A percentile compares a stretch with the other conserved stretches of the same genome.
Evolutionary conservation across 1,139 yeast genomes (phyloP).

Genomic region (Schwanniomyces etchellsii): DNA sequence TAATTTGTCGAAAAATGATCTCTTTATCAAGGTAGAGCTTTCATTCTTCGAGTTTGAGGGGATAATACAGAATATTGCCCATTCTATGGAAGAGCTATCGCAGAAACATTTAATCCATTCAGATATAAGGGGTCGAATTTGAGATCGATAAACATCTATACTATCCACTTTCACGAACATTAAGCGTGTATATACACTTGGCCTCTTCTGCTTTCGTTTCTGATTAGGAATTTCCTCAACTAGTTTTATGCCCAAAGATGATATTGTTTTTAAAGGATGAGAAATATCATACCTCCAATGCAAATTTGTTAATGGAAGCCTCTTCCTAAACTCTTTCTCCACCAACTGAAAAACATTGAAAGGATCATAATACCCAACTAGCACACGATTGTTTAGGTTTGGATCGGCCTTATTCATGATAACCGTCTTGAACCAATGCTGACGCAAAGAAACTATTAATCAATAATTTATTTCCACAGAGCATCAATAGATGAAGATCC

Average conservation of each 20-base stretch:
- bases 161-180: slow-evolving; percentile 65
- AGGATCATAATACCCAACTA: slow-evolving; percentile 81
- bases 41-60: slow-evolving; percentile 43
- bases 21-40: slow-evolving; percentile 38
- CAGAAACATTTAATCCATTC: slow-evolving; percentile 70
- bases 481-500: too few species aligned
- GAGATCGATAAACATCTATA: slow-evolving; percentile 69
- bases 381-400: slow-evolving; percentile 23
- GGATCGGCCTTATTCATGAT: slow-evolving; percentile 8
- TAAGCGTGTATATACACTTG: slow-evolving; percentile 55
- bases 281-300: slow-evolving; percentile 68
- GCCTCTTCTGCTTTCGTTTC: slow-evolving; percentile 4
- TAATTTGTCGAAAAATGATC: slow-evolving; percentile 60
- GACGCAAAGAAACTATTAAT: too few species aligned
- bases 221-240: slow-evolving; percentile 54
- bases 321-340: slow-evolving; percentile 43
- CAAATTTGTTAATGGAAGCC: slow-evolving; percentile 64
- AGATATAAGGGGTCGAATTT: slow-evolving; percentile 71
- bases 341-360: slow-evolving; percentile 59
- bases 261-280: slow-evolving; percentile 62
- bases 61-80: slow-evolving; percentile 57
- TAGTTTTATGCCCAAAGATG: slow-evolving; percentile 52
- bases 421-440: too few species aligned
- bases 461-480: too few species aligned
- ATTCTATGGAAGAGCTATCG: slow-evolving; percentile 41